phyloP scores from a whole-genome alignment of 371 early-diverging fungal species.

The Mucor indicus region DNA sequence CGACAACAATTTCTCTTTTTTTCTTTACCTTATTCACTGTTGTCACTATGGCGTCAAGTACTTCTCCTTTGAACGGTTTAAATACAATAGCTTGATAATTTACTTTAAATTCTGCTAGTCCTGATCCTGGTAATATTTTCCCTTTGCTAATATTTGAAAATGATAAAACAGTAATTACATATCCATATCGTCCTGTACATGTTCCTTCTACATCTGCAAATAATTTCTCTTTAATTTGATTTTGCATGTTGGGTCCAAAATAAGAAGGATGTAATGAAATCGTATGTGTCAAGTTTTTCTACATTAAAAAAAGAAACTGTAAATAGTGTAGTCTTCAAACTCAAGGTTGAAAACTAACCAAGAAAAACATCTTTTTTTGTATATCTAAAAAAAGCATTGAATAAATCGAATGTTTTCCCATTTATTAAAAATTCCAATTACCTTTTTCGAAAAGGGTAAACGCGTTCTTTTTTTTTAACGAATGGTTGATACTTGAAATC shows the following conservation, averaged over 20 bases:
- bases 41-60: constrained; percentile 94
- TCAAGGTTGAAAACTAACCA: constrained; percentile 6
- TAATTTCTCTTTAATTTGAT: constrained; percentile 74
- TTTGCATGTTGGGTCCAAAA: constrained; percentile 84
- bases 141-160: constrained; percentile 78
- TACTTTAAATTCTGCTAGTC: constrained; percentile 92
- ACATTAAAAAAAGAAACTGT: constrained; percentile 1
- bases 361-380: constrained; percentile 13
- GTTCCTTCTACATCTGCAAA: constrained; percentile 95
- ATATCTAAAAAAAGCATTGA: too few relatives aligned
- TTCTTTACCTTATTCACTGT: constrained; percentile 87
- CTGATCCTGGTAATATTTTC: constrained; percentile 82
- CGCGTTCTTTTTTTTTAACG: too few relatives aligned
- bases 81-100: constrained; percentile 97
- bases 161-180: constrained; percentile 88
- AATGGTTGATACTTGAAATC: too few relatives aligned
- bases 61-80: constrained; percentile 97
- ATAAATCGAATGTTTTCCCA: too few relatives aligned
- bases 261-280: constrained; percentile 91
- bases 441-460: too few relatives aligned
- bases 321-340: background rate
- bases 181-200: constrained; percentile 91
- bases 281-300: constrained; percentile 85
- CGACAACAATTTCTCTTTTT: background rate
- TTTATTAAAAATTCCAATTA: too few relatives aligned